Evolutionary conservation across 1,139 yeast genomes (phyloP).

Genomic region (Taiozyma sp.): DNA sequence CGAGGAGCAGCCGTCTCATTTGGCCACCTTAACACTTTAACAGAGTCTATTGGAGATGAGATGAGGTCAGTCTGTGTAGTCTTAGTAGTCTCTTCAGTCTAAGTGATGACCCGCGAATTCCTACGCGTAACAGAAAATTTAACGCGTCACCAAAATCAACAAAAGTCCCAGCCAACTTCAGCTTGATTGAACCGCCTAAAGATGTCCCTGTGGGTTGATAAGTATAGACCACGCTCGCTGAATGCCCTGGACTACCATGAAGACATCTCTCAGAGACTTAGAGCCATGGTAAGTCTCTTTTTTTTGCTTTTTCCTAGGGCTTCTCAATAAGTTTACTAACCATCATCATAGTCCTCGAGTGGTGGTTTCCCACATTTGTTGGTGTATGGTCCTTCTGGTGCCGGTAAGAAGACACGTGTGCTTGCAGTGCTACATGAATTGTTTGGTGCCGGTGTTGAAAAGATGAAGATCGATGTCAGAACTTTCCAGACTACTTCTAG

Average conservation of each 20-base stretch:
- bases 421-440: slow-evolving; percentile 75
- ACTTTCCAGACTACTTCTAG: slow-evolving; percentile 68
- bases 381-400: slow-evolving; percentile 94
- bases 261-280: slow-evolving; percentile 57
- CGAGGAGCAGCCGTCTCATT: not conserved
- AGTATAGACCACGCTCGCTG: slow-evolving; percentile 75
- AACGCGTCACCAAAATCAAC: not conserved
- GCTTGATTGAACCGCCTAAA: not conserved
- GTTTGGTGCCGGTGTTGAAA: slow-evolving; percentile 78
- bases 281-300: slow-evolving; percentile 34
- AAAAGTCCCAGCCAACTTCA: not conserved
- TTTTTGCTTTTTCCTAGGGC: not conserved
- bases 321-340: not conserved
- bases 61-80: not conserved
- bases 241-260: slow-evolving; percentile 63
- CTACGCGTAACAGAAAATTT: not conserved
- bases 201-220: slow-evolving; percentile 97
- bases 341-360: slow-evolving; percentile 38
- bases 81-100: no score
- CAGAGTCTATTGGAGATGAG: not conserved
- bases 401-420: slow-evolving; percentile 94
- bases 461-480: slow-evolving; percentile 85
- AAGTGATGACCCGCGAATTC: not conserved
- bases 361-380: slow-evolving; percentile 93
- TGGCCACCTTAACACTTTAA: not conserved